Base-by-base conservation (phyloP, 208 protist species). In the Porcisia hertigi region DNA sequence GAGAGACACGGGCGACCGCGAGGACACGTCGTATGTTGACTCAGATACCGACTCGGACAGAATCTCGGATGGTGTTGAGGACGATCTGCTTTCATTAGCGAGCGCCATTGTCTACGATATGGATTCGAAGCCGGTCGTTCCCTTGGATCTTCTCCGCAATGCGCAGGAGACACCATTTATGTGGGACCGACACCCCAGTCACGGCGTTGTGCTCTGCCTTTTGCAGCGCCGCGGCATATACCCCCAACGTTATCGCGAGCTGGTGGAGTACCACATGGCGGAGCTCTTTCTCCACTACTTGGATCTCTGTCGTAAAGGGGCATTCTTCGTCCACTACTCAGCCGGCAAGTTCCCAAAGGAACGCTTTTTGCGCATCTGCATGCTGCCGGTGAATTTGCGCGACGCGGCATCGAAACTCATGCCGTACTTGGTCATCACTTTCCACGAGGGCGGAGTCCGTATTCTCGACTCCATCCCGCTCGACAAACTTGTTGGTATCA, bases 231-330 rank as follows among this genome's bases (percentile, higher is more conserved):
- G 90, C 59, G 90, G 90, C 43, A 84, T 96, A 25, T 88, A 85
- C 63, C 78, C 85, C 7, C 82, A 86, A 9, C 87, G 82, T 12
- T 86, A 93, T 64, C 80, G 77, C 5, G 79, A 88, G 66, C 77
- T 96, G 41, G 81, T 92, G 14, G 83, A 92, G n/a, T 96, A 96
- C 77, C 92, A 96, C 86, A 94, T 94, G 90, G 79, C 92, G 9
- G 85, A 94, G 73, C 55, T 87, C 0, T 93, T 96, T 64, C 80
- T 96, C 23, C 80, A 94, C 66, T 92, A 94, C 73, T 64, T 96
- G 16, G 80, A 78, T 60, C 73, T 94, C 5, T 93, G 87, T 66
- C 78, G 77, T 9, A 71, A 86, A 45, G 90, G 92, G 4, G 79
- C 92, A 20, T 96, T 92, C 80, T 96, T 96, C 84, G 73, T 96